Conservation (phyloP, 495 filamentous ascomycete species). For the Diplogelasinospora grovesii region DNA sequence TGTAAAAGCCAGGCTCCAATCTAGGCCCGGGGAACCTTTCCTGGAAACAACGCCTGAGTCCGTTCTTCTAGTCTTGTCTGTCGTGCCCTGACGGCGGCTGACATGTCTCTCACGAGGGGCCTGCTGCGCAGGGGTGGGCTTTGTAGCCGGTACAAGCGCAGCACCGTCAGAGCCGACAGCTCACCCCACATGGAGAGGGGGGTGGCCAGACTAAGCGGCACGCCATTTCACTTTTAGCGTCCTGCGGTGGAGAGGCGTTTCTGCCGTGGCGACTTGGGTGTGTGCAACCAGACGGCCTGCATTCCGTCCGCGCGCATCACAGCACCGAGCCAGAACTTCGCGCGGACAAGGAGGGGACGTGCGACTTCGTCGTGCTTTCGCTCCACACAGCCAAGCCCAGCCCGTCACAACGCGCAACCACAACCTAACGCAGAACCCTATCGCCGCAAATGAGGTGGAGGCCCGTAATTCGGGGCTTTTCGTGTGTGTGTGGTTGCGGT, state of each 20-base stretch:
- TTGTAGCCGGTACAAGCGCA: constrained; percentile 18
- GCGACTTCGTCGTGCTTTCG: constrained; percentile 12
- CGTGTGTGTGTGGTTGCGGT: neutral
- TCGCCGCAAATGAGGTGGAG: constrained; percentile 20
- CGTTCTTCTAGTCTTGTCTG: no score
- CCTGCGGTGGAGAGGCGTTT: constrained; percentile 16
- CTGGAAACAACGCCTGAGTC: no score
- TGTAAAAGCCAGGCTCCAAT: no score
- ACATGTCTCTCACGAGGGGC: constrained; percentile 12
- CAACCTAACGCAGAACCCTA: constrained; percentile 20
- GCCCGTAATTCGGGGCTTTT: constrained; percentile 15
- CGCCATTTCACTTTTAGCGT: constrained; percentile 25
- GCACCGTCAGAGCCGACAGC: constrained; percentile 13
- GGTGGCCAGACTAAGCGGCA: constrained; percentile 30
- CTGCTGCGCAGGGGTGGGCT: constrained; percentile 10
- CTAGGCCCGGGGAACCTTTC: no score
- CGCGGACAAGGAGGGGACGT: constrained; percentile 16
- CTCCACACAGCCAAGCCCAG: constrained; percentile 9
- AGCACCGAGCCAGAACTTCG: constrained; percentile 12
- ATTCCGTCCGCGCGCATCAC: constrained; percentile 19
- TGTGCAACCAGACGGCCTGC: constrained; percentile 17
- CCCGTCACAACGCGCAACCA: constrained; percentile 19
- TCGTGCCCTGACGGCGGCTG: constrained; percentile 9
- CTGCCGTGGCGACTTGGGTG: constrained; percentile 27
- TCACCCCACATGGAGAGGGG: constrained; percentile 21